Conservation (phyloP, 1,139 yeast genomes). For the Saccharomyces hybrid region DNA sequence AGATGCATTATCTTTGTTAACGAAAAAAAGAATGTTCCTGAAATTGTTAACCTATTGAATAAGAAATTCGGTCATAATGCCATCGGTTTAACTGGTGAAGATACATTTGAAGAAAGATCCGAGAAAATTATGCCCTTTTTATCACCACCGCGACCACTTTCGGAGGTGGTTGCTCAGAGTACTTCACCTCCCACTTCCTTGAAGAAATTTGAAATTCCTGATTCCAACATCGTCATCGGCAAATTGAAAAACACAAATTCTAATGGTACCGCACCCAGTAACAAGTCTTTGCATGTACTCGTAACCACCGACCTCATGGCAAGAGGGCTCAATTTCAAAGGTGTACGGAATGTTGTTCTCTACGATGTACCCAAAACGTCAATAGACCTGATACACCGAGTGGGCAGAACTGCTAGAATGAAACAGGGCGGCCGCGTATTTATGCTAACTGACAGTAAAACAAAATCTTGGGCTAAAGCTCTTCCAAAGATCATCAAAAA, state of each 20-base stretch:
- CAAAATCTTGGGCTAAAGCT: slow-evolving; percentile 76
- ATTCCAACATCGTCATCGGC: slow-evolving; percentile 23
- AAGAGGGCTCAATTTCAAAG: slow-evolving; percentile 80
- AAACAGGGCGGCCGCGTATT: slow-evolving; percentile 83
- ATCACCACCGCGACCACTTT: slow-evolving; percentile 41
- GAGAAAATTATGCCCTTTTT: slow-evolving; percentile 54
- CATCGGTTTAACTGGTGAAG: slow-evolving; percentile 59
- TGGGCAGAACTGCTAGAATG: slow-evolving; percentile 94
- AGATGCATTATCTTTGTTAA: slow-evolving; percentile 85
- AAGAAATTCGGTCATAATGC: slow-evolving; percentile 52
- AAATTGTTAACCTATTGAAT: slow-evolving; percentile 47
- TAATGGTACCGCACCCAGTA: slow-evolving; percentile 30
- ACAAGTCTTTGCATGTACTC: slow-evolving; percentile 44
- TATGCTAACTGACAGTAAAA: slow-evolving; percentile 54
- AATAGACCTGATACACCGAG: slow-evolving; percentile 80
- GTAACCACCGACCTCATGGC: slow-evolving; percentile 89
- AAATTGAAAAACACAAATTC: slow-evolving; percentile 1
- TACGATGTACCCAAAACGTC: slow-evolving; percentile 82
- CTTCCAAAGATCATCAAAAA: slow-evolving; percentile 63
- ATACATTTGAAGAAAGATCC: slow-evolving; percentile 50
- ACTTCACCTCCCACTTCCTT: slow-evolving; percentile 10
- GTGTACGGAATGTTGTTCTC: slow-evolving; percentile 72
- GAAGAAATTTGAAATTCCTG: slow-evolving; percentile 25
- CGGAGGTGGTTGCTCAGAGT: slow-evolving; percentile 7
- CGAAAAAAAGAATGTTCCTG: slow-evolving; percentile 52